Evolutionary conservation across 2,329 filamentous ascomycete species (phyloP), one percentile per base, ranked within the genome.

Genomic region (Alternaria novae-zelandiae): DNA sequence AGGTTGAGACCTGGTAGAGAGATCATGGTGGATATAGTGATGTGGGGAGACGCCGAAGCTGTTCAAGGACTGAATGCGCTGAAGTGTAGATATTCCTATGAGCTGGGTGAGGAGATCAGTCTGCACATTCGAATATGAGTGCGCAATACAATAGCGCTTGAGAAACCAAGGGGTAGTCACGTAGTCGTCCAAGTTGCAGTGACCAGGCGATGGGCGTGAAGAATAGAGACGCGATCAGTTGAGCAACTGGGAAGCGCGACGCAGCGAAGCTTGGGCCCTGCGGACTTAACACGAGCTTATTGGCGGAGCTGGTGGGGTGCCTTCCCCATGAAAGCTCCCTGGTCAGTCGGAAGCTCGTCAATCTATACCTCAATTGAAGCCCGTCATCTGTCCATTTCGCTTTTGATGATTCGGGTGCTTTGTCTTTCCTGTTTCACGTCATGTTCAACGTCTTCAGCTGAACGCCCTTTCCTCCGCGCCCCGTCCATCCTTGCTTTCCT

Each of bases 1-100:
- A 84, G 73, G 57, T 83, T 81, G 26, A 85, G 79, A 43, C 83
- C 83, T 53, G 83, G 83, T n/a, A 85, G 72, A 21, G 81, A 75
- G 67, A 82, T 77, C 76, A 79, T 79, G 12, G 23, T 65, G 32
- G 44, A 15, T 13, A n/a, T 51, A 26, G 5, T 9, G 26, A 36
- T 36, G 13, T 12, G 6, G 32, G 21, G 15, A 17, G 15, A 54
- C 11, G 51, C 21, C 8, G 13, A 26, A 10, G 51, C 49, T 23
- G 12, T 15, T 12, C 6, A 17, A 36, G n/a, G 43, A 21, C 13
- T 15, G 26, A 21, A 32, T 12, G 47, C 26, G 47, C 10, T 20
- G 20, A 11, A 51, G 47, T 45, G 26, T 32, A 20, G 32, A 21
- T 26, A 30, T 10, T 21, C 6, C 26, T 20, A 32, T 51, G n/a